Conservation (phyloP, 495 filamentous ascomycete species). For the Aspergillus saccharolyticus region DNA sequence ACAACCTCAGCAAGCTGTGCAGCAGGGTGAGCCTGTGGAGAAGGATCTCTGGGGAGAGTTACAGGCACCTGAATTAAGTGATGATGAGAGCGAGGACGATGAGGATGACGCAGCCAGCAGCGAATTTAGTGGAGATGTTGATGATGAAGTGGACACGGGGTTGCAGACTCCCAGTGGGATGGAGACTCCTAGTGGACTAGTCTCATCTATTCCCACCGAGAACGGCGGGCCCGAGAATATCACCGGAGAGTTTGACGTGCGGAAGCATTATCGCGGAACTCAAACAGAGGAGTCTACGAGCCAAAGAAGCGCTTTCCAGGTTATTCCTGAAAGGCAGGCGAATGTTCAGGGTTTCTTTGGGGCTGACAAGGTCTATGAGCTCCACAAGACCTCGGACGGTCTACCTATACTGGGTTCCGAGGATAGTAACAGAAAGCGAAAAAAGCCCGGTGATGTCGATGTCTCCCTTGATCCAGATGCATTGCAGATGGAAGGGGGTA, state of each 20-base stretch:
- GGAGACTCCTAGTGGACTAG: conserved; percentile 77
- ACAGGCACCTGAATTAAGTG: conserved; percentile 75
- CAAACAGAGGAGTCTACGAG: conserved; percentile 79
- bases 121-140: conserved; percentile 65
- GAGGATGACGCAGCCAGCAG: conserved; percentile 65
- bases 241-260: conserved; percentile 83
- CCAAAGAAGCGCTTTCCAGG: conserved; percentile 76
- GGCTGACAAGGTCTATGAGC: conserved; percentile 86
- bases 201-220: conserved; percentile 74
- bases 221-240: conserved; percentile 67
- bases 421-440: conserved; percentile 76
- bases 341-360: conserved; percentile 91
- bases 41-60: conserved; percentile 90
- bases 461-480: conserved; percentile 82
- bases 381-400: conserved; percentile 49
- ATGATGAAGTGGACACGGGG: conserved; percentile 58
- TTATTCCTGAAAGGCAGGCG: conserved; percentile 81
- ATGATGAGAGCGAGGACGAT: conserved; percentile 78
- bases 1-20: conserved; percentile 55
- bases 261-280: conserved; percentile 78
- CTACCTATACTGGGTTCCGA: conserved; percentile 75
- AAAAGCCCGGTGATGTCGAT: conserved; percentile 93
- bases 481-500: conserved; percentile 62
- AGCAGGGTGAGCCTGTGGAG: conserved; percentile 76
- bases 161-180: conserved; percentile 69